A percentile compares a stretch with the other conserved stretches of the same genome.
phyloP scores from a whole-genome alignment of 1,284 basidiomycete genomes.

The Fomitiporia mediterranea region DNA sequence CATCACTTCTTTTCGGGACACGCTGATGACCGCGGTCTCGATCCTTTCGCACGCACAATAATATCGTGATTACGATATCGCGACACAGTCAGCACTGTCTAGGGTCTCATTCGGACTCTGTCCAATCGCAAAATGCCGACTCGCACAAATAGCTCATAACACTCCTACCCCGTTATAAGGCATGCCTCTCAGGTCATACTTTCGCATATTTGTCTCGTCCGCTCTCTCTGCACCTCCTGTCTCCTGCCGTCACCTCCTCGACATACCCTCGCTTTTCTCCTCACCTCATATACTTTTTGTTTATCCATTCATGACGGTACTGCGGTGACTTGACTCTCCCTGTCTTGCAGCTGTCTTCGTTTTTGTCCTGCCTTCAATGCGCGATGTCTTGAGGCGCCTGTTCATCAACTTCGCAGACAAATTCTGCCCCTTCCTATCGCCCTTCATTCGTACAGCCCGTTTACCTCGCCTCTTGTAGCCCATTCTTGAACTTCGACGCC shows the following conservation, averaged over 20 bases:
- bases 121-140: conserved; percentile 26
- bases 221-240: not conserved
- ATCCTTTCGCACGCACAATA: not conserved
- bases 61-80: not conserved
- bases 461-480: not conserved
- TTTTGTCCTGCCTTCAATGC: not conserved
- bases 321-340: too few relatives aligned
- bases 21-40: not conserved
- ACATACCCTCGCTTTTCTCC: not conserved
- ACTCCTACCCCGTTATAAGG: conserved; percentile 1
- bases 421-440: not conserved
- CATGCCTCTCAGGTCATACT: too few relatives aligned
- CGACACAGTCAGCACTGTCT: not conserved
- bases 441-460: not conserved
- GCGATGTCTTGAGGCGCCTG: not conserved
- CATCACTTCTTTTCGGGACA: not conserved
- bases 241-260: not conserved
- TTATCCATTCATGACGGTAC: not conserved
- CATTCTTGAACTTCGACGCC: not conserved
- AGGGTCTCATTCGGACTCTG: conserved; percentile 8
- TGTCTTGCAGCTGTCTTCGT: not conserved
- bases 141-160: conserved; percentile 25
- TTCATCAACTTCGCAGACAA: not conserved
- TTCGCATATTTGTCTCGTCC: conserved; percentile 9
- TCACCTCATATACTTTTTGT: not conserved